These are phyloP conservation scores for Fusarium neocosmosporiellum DNA, from an alignment of 2,329 filamentous ascomycete species.

Conservation along the genomic window DNA sequence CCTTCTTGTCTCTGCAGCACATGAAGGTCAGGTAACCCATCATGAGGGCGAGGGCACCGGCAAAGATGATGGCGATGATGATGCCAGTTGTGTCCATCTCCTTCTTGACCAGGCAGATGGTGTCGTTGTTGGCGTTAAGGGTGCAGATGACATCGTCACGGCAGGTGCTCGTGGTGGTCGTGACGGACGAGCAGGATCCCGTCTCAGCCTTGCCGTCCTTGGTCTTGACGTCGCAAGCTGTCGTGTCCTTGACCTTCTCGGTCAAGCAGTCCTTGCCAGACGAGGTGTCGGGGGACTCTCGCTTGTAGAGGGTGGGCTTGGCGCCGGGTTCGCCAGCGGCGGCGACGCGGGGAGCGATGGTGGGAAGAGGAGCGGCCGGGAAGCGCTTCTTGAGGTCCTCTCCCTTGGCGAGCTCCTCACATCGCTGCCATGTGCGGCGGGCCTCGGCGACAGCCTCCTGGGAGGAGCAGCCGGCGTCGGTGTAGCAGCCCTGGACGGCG, in stretches of 20 bases:
- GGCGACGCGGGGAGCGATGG: constrained; percentile 30
- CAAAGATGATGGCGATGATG: constrained; percentile 62
- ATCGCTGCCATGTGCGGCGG: constrained; percentile 45
- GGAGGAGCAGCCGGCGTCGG: constrained; percentile 49
- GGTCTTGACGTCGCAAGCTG: constrained; percentile 53
- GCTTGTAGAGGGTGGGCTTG: constrained; percentile 25
- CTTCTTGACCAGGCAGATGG: constrained; percentile 55
- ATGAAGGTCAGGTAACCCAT: constrained; percentile 59
- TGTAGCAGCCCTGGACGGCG: constrained; percentile 54
- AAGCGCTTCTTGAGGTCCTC: constrained; percentile 46
- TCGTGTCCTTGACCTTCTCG: constrained; percentile 44
- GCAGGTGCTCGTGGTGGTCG: constrained; percentile 53
- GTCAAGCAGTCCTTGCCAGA: constrained; percentile 50
- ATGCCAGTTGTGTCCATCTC: constrained; percentile 59
- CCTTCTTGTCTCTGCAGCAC: constrained; percentile 62
- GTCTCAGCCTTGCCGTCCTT: constrained; percentile 50
- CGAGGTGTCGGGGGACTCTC: constrained; percentile 20
- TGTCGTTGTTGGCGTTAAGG: constrained; percentile 48
- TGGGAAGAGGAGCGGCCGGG: constrained; percentile 35
- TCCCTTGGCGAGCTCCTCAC: constrained; percentile 43
- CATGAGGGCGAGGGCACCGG: constrained; percentile 51
- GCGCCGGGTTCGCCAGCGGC: constrained; percentile 21
- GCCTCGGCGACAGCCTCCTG: constrained; percentile 47
- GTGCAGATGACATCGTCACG: constrained; percentile 58
- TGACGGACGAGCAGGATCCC: constrained; percentile 54